Evolutionary conservation across 192 early-diverging fungal genomes (phyloP), one percentile per base, ranked within the genome.

Genomic region (Obelidium mucronatum): DNA sequence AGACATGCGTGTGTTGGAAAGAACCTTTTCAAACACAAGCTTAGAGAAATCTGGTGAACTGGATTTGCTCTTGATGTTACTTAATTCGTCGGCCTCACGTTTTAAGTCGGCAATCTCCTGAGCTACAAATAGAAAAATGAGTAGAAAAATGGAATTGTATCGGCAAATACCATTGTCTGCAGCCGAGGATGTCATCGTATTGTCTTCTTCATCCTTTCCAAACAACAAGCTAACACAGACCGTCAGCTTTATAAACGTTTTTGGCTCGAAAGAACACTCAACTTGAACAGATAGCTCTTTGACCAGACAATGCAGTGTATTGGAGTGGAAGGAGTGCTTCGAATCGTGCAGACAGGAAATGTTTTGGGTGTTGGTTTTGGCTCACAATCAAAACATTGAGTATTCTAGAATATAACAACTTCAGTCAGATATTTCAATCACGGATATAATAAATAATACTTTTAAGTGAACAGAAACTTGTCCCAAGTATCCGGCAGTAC

Each of bases 231-330:
- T 91, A 74, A 30, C 73, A 79, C n/a, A n/a, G n/a, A n/a, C n/a
- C n/a, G n/a, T n/a, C n/a, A n/a, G n/a, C n/a, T n/a, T n/a, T n/a
- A n/a, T n/a, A n/a, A n/a, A n/a, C n/a, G n/a, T n/a, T n/a, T 42
- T 40, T n/a, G n/a, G n/a, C n/a, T n/a, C n/a, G n/a, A n/a, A n/a
- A n/a, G n/a, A n/a, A n/a, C n/a, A n/a, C n/a, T 5, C 19, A 87
- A 92, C 74, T 84, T 90, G 80, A 98, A 98, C 37, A 98, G 84
- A 81, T 96, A 99, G 74, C 90, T 93, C 81, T 99, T 99, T 73
- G 97, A 94, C 98, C 98, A 99, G 33, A 98, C 97, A 73, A 99
- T 95, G 73, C 97, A 98, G 78, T 99, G 98, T 53, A 99, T 95
- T 19, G 98, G 94, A 33, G 91, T 89, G 52, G 88, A 92, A 0